Base-by-base conservation (phyloP, 371 early-diverging fungal species). In the Aphelidium insulamus region DNA sequence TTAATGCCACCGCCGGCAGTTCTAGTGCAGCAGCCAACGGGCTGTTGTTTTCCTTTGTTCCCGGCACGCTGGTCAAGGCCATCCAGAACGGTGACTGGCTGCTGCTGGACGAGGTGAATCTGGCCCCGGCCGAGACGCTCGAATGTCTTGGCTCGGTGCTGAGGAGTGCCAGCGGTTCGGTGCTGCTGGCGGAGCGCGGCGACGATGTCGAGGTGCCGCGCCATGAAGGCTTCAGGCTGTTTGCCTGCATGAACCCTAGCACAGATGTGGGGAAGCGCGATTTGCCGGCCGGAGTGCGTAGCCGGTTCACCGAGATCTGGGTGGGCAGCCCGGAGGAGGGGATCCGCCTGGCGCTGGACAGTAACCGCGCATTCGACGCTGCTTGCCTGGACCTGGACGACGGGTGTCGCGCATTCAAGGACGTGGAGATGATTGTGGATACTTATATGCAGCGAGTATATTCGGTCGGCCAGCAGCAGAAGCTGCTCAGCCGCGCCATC, bases 221-320 rank as follows among this genome's bases (percentile, higher is more conserved):
- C 22, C 98, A 99, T 55, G 76, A 78, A 17, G 76, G 82, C 36
- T 99, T 99, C 65, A 68, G 91, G 7, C 56, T 98, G 4, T 98
- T 99, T 55, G 95, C 88, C 1, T 97, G 97, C 55, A 99, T 99
- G 98, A 99, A 99, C 57, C 98, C 98, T 12, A 81, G 90, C n/a
- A 94, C 81, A 7, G 92, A 95, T 57, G 86, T 88, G 1, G 98
- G 98, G 30, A 99, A 99, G 54, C 77, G 86, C 28, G 80, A 94
- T 43, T 66, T 95, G 15, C 88, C 97, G 8, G 76, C 77, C 3
- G 85, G 83, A 8, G 59, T 97, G 9, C 71, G 88, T 24, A 77
- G 71, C 32, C 64, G 92, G 23, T 92, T 95, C 49, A 86, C 85
- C 11, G 92, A 95, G 42, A 72, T 88, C 33, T 92, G 78, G 53